Conservation (phyloP, 345 rosid genomes). For the Corchorus capsularis region DNA sequence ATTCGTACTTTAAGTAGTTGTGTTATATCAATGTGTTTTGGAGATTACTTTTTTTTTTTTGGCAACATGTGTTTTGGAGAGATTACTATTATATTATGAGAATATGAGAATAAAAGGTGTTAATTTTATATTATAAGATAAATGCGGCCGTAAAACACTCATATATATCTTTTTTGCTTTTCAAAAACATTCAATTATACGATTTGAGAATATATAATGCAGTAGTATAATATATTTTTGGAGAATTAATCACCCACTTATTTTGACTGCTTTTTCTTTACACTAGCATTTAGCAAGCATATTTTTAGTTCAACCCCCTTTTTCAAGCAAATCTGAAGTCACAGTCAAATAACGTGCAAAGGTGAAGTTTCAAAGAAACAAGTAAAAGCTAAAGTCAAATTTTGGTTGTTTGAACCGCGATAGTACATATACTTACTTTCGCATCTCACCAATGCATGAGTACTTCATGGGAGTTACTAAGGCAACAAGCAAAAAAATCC, state of each 20-base stretch:
- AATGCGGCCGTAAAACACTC: too few relatives aligned
- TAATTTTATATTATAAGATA: too few relatives aligned
- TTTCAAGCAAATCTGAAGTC: not conserved
- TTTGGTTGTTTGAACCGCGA: not conserved
- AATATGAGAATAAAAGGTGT: not conserved
- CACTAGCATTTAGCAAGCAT: too few relatives aligned
- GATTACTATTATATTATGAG: too few relatives aligned
- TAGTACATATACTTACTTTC: not conserved
- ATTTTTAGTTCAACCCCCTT: constrained; percentile 9
- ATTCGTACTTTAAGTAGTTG: not conserved
- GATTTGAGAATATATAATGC: not conserved
- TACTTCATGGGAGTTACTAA: not conserved
- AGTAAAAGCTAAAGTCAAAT: not conserved
- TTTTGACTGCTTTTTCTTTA: constrained; percentile 12
- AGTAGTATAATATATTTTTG: too few relatives aligned
- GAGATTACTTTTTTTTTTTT: too few relatives aligned
- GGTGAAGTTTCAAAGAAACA: not conserved
- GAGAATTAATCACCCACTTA: constrained; percentile 3
- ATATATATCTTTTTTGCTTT: not conserved
- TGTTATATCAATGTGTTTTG: not conserved
- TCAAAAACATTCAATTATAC: not conserved
- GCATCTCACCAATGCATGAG: too few relatives aligned
- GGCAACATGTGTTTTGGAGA: too few relatives aligned
- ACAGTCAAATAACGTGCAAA: not conserved
- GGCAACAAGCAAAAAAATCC: not conserved